Conservation (phyloP, 1,284 basidiomycete genomes). For the Rhodofomes roseus region DNA sequence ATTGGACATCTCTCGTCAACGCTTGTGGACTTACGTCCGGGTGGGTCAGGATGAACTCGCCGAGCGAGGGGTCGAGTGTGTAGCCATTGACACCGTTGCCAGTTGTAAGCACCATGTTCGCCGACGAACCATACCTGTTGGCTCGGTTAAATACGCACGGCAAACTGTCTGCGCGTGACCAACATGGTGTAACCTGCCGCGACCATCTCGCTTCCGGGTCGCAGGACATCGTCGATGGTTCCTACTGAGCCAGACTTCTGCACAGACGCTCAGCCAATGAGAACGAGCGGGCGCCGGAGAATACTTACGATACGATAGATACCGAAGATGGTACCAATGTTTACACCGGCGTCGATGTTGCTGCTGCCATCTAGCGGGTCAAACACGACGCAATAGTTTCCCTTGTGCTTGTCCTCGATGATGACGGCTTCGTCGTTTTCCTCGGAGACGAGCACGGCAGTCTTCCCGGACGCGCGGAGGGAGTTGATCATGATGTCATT, state of each 20-base stretch:
- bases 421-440: conserved; percentile 92
- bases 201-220: conserved; percentile 96
- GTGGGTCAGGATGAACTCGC: conserved; percentile 99
- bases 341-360: conserved; percentile 99
- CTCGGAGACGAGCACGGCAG: conserved; percentile 95
- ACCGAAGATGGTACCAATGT: conserved; percentile 99
- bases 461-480: conserved; percentile 90
- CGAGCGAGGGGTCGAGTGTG: conserved; percentile 92
- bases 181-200: conserved; percentile 96
- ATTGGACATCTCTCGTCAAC: neutral
- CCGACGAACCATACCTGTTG: conserved; percentile 93
- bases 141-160: neutral
- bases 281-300: conserved; percentile 27
- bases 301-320: conserved; percentile 90
- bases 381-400: conserved; percentile 96
- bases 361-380: conserved; percentile 97
- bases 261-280: conserved; percentile 2
- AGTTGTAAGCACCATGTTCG: conserved; percentile 95
- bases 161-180: conserved; percentile 24
- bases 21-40: conserved; percentile 63
- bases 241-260: conserved; percentile 78
- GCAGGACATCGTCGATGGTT: conserved; percentile 82
- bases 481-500: conserved; percentile 99
- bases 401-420: conserved; percentile 75
- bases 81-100: conserved; percentile 98